These are phyloP conservation scores for Hypoxylon sp. DNA, from an alignment of 2,329 filamentous ascomycete species.

Conservation along the genomic window DNA sequence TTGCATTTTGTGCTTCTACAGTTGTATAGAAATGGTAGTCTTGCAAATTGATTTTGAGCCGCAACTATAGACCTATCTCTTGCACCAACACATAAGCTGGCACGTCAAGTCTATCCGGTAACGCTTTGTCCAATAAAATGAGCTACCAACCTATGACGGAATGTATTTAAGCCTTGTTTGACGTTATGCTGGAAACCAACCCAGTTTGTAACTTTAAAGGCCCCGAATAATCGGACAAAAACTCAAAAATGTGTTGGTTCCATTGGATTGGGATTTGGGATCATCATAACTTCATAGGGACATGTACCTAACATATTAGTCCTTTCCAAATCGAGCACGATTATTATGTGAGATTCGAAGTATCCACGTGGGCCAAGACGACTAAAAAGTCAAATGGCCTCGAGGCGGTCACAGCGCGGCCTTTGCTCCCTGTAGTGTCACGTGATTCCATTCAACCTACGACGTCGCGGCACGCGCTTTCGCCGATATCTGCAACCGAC, in stretches of 20 bases:
- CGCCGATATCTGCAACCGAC: conserved; percentile 21
- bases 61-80: conserved; percentile 14
- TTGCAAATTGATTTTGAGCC: conserved; percentile 21
- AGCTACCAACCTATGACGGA: not conserved
- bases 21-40: not conserved
- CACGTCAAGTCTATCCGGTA: not conserved
- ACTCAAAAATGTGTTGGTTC: conserved; percentile 8
- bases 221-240: not conserved
- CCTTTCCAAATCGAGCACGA: not conserved
- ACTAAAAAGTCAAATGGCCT: conserved; percentile 4
- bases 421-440: conserved; percentile 12
- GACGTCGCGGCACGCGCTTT: conserved; percentile 42
- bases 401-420: not conserved
- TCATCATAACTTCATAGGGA: not conserved
- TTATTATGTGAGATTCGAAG: conserved; percentile 20
- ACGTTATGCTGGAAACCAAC: not conserved
- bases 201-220: not conserved
- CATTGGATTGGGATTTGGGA: conserved; percentile 12
- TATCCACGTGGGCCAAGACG: conserved; percentile 19
- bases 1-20: conserved; percentile 11
- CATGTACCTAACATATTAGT: too few relatives aligned
- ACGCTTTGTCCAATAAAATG: not conserved
- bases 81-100: conserved; percentile 1
- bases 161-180: not conserved
- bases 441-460: conserved; percentile 36